Evolutionary conservation across 345 rosid species (phyloP).

Genomic region (Syzygium jambos): DNA sequence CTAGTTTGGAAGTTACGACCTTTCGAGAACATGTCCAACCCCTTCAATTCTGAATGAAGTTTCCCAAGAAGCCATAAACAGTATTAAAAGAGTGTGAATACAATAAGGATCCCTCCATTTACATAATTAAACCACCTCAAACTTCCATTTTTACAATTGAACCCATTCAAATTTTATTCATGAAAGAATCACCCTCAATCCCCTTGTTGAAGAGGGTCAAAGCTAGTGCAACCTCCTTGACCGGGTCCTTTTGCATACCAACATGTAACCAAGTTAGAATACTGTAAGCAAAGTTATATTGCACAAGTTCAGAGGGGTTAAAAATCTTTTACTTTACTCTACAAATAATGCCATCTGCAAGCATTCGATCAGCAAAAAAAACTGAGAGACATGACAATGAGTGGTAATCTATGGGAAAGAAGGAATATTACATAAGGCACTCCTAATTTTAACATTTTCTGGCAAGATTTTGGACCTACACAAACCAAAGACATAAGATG

Average conservation of each 20-base stretch:
- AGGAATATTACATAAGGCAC: background rate
- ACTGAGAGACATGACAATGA: background rate
- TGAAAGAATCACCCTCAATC: background rate
- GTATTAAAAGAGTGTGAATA: background rate
- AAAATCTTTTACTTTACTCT: background rate
- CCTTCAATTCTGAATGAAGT: background rate
- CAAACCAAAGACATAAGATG: background rate
- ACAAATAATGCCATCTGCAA: background rate
- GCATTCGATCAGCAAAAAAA: background rate
- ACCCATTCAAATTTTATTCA: background rate
- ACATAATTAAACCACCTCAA: background rate
- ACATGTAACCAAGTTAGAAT: background rate
- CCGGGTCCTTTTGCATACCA: background rate
- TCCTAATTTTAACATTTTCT: background rate
- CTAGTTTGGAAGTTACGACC: background rate
- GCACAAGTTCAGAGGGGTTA: background rate
- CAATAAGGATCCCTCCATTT: background rate
- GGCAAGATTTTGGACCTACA: background rate
- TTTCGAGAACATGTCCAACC: background rate
- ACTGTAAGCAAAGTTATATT: background rate
- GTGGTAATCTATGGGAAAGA: background rate
- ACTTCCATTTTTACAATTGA: background rate
- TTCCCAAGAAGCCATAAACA: background rate
- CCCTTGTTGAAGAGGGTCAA: background rate
- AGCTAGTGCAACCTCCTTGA: background rate